A percentile compares a stretch with the other conserved stretches of the same genome.
Conservation (phyloP, 345 rosid genomes). For the Gossypium mustelinum region DNA sequence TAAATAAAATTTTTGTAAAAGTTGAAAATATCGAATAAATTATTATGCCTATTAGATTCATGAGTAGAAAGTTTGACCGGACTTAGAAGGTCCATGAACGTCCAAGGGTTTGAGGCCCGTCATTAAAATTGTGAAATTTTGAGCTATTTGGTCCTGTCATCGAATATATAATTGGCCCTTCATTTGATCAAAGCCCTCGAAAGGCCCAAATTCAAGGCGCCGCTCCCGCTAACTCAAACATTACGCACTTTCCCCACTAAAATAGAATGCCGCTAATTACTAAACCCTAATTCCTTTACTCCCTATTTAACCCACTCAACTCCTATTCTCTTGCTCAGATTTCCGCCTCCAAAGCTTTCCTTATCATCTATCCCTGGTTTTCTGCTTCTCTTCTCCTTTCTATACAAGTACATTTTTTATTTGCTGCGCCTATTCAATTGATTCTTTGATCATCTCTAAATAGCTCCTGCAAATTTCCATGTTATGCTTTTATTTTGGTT, state of each 20-base stretch:
- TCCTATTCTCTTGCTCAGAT: background rate
- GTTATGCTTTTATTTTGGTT: background rate
- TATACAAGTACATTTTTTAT: background rate
- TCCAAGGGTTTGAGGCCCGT: too few relatives aligned
- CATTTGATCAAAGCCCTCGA: background rate
- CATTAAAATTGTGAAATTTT: too few relatives aligned
- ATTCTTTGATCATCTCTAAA: background rate
- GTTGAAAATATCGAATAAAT: too few relatives aligned
- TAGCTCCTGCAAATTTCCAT: background rate
- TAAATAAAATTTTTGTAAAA: too few relatives aligned
- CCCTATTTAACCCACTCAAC: constrained; percentile 1
- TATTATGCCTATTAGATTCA: too few relatives aligned
- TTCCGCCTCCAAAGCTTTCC: background rate
- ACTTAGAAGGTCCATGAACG: too few relatives aligned
- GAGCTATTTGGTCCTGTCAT: too few relatives aligned
- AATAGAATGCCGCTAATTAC: background rate
- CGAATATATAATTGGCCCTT: background rate
- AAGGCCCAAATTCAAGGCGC: background rate
- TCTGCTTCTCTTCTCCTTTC: too few relatives aligned
- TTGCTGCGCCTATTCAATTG: background rate
- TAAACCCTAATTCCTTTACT: constrained; percentile 6
- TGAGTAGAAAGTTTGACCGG: too few relatives aligned
- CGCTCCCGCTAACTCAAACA: background rate
- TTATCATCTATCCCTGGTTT: background rate
- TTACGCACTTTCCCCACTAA: background rate